Evolutionary conservation across 2,329 filamentous ascomycete genomes (phyloP).

Genomic region (Fusarium paranaense): DNA sequence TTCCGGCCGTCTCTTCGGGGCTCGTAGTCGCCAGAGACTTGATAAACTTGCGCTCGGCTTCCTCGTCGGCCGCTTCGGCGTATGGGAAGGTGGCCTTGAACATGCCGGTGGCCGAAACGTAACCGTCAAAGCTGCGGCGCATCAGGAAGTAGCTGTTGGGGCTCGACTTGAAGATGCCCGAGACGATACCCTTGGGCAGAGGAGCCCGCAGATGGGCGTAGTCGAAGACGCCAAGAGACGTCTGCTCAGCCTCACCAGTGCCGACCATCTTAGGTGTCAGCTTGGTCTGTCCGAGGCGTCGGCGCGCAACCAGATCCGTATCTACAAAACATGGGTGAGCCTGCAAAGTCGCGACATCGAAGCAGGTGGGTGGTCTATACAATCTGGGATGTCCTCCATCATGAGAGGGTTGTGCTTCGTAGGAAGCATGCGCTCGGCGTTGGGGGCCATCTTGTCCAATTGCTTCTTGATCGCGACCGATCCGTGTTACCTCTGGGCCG

Average conservation of each 20-base stretch:
- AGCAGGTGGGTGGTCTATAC: constrained; percentile 57
- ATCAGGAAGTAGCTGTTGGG: constrained; percentile 98
- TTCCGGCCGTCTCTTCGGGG: constrained; percentile 92
- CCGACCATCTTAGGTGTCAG: constrained; percentile 84
- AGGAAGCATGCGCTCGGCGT: constrained; percentile 63
- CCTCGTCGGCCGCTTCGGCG: constrained; percentile 78
- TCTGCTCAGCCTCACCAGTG: constrained; percentile 77
- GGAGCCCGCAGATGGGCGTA: constrained; percentile 96
- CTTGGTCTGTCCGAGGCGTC: constrained; percentile 92
- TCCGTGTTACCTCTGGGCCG: constrained; percentile 17
- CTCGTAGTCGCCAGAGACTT: constrained; percentile 86
- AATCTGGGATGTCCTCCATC: constrained; percentile 70
- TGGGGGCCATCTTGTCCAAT: constrained; percentile 52
- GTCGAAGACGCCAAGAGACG: constrained; percentile 86
- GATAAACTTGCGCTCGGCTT: constrained; percentile 83
- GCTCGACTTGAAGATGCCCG: constrained; percentile 90
- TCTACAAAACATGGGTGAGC: constrained; percentile 61
- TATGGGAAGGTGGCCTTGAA: constrained; percentile 92
- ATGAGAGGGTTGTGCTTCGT: constrained; percentile 74
- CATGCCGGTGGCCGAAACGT: constrained; percentile 88
- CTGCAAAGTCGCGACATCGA: constrained; percentile 21
- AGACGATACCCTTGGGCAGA: constrained; percentile 88
- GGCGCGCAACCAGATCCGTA: constrained; percentile 80
- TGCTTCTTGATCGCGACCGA: constrained; percentile 33
- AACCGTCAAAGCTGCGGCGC: constrained; percentile 87